These are phyloP conservation scores for Leishmania arabica DNA, from an alignment of 208 protist species.

Conservation along the genomic window DNA sequence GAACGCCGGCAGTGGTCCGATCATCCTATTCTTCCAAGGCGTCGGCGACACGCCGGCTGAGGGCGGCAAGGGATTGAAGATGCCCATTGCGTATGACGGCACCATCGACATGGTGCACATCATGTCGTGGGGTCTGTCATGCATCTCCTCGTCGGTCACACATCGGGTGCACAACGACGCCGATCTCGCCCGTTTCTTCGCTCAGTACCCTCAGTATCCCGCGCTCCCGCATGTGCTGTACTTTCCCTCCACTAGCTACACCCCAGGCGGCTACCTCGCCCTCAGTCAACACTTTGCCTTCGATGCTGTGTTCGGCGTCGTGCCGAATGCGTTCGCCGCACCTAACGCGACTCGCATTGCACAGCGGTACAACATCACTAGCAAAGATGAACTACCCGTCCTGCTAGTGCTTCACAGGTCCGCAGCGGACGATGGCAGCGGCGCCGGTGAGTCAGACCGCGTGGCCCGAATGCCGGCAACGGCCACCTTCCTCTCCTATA, in stretches of 20 bases:
- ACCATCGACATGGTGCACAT: conserved; percentile 15
- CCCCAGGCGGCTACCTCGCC: conserved; percentile 28
- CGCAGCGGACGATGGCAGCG: conserved; percentile 3
- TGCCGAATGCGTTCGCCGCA: conserved; percentile 31
- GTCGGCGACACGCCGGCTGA: conserved; percentile 20
- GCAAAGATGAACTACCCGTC: conserved; percentile 29
- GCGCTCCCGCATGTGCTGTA: conserved; percentile 46
- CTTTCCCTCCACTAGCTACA: conserved; percentile 32
- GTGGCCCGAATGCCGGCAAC: conserved; percentile 23
- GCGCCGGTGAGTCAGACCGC: conserved; percentile 16
- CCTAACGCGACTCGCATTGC: conserved; percentile 18
- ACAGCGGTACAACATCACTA: conserved; percentile 38
- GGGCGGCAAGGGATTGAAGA: conserved; percentile 18
- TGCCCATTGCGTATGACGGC: conserved; percentile 29
- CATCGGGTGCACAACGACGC: conserved; percentile 38
- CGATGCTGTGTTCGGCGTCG: conserved; percentile 50
- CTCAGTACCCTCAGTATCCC: conserved; percentile 30
- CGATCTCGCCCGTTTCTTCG: conserved; percentile 39
- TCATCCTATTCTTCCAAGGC: conserved; percentile 43
- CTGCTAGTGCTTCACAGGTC: conserved; percentile 34
- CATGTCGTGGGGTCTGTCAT: conserved; percentile 33
- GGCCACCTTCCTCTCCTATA: conserved; percentile 5
- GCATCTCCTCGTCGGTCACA: conserved; percentile 33
- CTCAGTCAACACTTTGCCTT: conserved; percentile 32
- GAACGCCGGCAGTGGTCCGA: neutral